Base-by-base conservation (phyloP, 495 filamentous ascomycete species). In the Neurospora intermedia region DNA sequence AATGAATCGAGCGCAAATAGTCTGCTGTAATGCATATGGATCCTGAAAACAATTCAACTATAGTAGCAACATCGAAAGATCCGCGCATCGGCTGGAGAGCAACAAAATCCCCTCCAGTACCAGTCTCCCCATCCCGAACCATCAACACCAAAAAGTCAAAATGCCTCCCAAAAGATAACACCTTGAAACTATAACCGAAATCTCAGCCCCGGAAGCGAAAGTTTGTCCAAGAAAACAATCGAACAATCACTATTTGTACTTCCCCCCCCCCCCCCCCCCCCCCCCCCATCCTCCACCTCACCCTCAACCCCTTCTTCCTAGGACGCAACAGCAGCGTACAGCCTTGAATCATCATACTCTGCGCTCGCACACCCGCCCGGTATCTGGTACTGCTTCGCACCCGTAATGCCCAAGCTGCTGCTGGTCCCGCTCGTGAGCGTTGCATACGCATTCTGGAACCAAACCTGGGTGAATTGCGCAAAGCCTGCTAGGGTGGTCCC, bases 321-420 rank as follows among this genome's bases (percentile, higher is more conserved):
- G 18, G 27, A 0, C 2, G 54, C 54, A 66, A 35, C 54, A 66
- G 54, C 6, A 66, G 54, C 54, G 15, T 66, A 66, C 40, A 70
- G 11, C 15, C 70, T 54, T 5, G 72, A 6, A 20, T 75, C 45
- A 31, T 77, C 72, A 42, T 70, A 80, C 71, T 80, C 79, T 6
- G 69, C 31, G 1, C 71, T 74, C 23, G 66, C 40, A 18, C 79
- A 80, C 20, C 70, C 23, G 2, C 71, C 40, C 4, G 72, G 31
- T 20, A 80, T 80, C 69, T 80, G 78, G 59, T 75, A 77, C 76
- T 79, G 78, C 20, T 73, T 77, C 8, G 79, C 74, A 1, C 79
- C 79, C 15, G 76, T 46, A 15, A 80, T 72, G 27, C 77, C 76
- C 16, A 80, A 41, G 18, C 43, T 31, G 18, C 43, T 31, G 27